Evolutionary conservation across 2,329 filamentous ascomycete species (phyloP), one percentile per base, ranked within the genome.

Genomic region (Penicillium capsulatum): DNA sequence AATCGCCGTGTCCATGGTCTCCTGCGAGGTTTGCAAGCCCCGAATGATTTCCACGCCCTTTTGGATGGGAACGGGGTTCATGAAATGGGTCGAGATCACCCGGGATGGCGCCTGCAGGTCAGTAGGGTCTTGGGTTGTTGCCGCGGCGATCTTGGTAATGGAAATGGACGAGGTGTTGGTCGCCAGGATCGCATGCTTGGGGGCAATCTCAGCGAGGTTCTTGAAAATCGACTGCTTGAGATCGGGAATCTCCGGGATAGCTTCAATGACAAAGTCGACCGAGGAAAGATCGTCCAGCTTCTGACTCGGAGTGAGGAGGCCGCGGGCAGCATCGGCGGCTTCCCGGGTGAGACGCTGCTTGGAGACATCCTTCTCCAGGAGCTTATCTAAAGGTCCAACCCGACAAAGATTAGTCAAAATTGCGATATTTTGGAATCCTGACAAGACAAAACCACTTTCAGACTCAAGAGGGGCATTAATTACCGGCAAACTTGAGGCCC

Each of bases 121-220:
- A 13, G 72, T 91, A 1, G 88, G 84, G 60, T 94, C 80, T 40
- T 74, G 73, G 17, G 81, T 84, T 1, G 91, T 91, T 7, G 90
- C 80, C 3, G 92, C 90, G 14, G 92, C 92, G 57, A 98, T 96
- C 60, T 84, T 85, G 30, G 92, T 98, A 65, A 98, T 96, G 45
- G 87, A 91, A 63, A 98, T 98, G 46, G 89, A 95, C n/a, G 89
- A 95, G 5, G 92, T 98, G 72, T 98, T 98, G 47, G 92, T 98
- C 4, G 92, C 91, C 24, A 98, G 79, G 55, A 98, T 86, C 43
- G 92, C 81, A 61, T 97, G 88, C 36, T 82, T 73, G 8, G 88
- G 83, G 53, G 86, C 90, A 53, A 94, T 81, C 55, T 85, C 71
- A 5, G 90, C 89, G 8, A 98, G 77, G 58, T 84, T 77, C 50